phyloP scores from a whole-genome alignment of 495 filamentous ascomycete genomes.

The Neurospora sublineolata region DNA sequence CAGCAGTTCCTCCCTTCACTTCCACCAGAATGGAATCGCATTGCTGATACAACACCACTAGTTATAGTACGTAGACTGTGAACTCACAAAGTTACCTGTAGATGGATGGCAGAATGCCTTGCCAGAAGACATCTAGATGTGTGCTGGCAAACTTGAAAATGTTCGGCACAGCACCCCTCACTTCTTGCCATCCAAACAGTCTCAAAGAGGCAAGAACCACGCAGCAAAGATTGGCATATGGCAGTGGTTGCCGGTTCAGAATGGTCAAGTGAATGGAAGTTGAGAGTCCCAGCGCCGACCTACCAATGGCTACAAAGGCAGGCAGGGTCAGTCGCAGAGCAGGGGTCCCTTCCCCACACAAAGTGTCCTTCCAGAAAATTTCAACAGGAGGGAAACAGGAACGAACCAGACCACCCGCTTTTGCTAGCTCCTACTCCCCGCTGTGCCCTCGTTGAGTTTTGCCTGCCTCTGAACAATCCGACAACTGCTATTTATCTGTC shows the following conservation, averaged over 20 bases:
- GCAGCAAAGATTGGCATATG: background rate
- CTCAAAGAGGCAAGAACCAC: background rate
- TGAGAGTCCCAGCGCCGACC: background rate
- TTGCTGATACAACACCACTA: background rate
- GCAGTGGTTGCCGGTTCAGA: background rate
- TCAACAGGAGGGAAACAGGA: constrained; percentile 10
- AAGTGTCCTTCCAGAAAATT: constrained; percentile 20
- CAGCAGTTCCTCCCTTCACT: background rate
- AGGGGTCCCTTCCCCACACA: constrained; percentile 20
- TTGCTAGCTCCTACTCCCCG: background rate
- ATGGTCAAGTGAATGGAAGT: background rate
- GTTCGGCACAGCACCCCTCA: background rate
- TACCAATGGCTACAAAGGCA: background rate
- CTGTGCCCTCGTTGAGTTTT: background rate
- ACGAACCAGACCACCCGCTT: background rate
- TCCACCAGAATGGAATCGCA: background rate
- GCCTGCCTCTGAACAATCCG: background rate
- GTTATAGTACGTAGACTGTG: background rate
- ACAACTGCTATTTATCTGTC: background rate
- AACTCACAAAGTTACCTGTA: background rate
- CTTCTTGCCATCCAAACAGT: background rate
- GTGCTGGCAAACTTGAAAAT: background rate
- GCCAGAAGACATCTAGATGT: background rate
- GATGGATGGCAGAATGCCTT: background rate
- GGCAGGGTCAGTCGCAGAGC: background rate